phyloP scores from a whole-genome alignment of 805 yeast genomes.

The Monosporozyma siamensis region DNA sequence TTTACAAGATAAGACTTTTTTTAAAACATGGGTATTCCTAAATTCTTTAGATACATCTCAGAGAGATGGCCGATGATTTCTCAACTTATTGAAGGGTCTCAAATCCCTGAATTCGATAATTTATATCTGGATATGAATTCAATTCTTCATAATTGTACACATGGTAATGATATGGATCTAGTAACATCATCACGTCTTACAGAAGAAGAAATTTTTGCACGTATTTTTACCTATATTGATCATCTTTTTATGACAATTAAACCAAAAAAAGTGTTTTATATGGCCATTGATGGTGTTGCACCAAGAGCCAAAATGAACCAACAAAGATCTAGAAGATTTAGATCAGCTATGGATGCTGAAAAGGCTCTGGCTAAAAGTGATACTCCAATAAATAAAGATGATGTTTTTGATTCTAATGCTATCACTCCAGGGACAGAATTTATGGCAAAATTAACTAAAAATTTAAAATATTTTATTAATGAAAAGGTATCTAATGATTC shows the following conservation, averaged over 20 bases:
- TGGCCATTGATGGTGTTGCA: constrained; percentile 99
- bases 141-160: constrained; percentile 88
- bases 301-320: constrained; percentile 98
- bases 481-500: constrained; percentile 80
- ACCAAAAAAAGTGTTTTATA: constrained; percentile 78
- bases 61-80: constrained; percentile 98
- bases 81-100: constrained; percentile 69
- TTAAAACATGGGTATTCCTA: constrained; percentile 78
- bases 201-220: constrained; percentile 85
- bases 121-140: constrained; percentile 96
- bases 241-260: constrained; percentile 80
- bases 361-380: constrained; percentile 66
- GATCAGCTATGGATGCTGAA: constrained; percentile 91
- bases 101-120: constrained; percentile 90
- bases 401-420: constrained; percentile 81
- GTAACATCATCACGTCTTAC: constrained; percentile 57
- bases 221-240: constrained; percentile 91
- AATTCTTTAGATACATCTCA: constrained; percentile 90
- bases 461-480: constrained; percentile 78
- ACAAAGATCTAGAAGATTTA: constrained; percentile 90
- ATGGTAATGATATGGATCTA: constrained; percentile 56
- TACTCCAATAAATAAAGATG: constrained; percentile 52
- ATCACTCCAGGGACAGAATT: constrained; percentile 97
- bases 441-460: constrained; percentile 79
- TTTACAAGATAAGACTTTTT: no score